Conservation (phyloP, 2,329 filamentous ascomycete species). For the Calonectria pauciramosa region DNA sequence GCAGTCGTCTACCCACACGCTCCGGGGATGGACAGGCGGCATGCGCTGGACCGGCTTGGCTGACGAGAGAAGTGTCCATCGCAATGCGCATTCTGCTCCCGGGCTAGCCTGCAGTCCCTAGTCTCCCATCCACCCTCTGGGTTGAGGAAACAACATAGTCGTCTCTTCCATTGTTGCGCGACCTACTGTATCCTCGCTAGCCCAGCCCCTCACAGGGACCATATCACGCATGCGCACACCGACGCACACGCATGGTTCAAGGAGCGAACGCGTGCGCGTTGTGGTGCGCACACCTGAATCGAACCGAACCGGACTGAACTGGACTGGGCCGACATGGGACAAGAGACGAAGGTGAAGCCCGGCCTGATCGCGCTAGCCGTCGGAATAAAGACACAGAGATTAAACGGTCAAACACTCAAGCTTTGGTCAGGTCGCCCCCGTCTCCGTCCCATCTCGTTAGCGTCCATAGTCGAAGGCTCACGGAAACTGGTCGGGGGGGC, state of each 20-base stretch:
- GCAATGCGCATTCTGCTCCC: constrained; percentile 17
- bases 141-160: constrained; percentile 32
- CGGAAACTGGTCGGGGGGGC: constrained; percentile 26
- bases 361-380: background rate
- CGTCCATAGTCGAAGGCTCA: constrained; percentile 1
- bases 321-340: too few species aligned
- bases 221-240: background rate
- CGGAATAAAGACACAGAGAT: background rate
- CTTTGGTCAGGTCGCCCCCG: background rate
- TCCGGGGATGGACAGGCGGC: constrained; percentile 26
- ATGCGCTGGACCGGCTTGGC: constrained; percentile 30
- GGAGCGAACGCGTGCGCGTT: background rate
- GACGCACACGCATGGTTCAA: background rate
- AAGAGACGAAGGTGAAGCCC: background rate
- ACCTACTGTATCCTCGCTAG: constrained; percentile 17
- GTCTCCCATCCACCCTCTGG: constrained; percentile 18
- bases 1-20: constrained; percentile 13
- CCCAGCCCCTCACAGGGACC: constrained; percentile 18
- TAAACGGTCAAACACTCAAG: background rate
- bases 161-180: constrained; percentile 25
- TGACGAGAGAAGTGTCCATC: constrained; percentile 6
- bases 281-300: background rate
- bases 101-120: constrained; percentile 22
- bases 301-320: background rate
- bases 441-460: background rate